Conservation (phyloP, 768 basidiomycete species). For the Leccinum subtestaceum region DNA sequence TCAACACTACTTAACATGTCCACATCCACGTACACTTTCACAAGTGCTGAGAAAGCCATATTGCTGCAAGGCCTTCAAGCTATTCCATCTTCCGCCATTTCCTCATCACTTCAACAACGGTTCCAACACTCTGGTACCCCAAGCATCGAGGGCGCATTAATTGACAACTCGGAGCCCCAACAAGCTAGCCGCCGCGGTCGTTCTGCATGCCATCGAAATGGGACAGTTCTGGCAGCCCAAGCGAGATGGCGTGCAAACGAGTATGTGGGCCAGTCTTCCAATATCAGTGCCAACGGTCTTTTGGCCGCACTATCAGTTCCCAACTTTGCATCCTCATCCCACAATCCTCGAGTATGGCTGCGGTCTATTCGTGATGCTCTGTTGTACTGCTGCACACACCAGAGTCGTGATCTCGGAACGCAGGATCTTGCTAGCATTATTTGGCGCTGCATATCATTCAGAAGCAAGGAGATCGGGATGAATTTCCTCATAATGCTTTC, state of each 20-base stretch:
- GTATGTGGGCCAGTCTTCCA: neutral
- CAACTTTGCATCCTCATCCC: neutral
- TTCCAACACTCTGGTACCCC: neutral
- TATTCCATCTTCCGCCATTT: too few species aligned
- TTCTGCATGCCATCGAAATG: neutral
- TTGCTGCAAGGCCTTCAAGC: too few species aligned
- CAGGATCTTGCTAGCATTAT: neutral
- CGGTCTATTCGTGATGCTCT: neutral
- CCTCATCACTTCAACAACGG: too few species aligned
- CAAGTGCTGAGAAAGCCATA: too few species aligned
- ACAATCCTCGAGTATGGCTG: neutral
- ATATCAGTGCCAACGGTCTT: neutral
- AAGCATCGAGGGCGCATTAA: neutral
- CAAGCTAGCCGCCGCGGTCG: neutral
- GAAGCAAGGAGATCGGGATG: neutral
- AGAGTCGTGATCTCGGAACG: neutral
- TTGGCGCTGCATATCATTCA: neutral
- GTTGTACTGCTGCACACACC: neutral
- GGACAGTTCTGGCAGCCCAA: neutral
- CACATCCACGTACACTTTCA: too few species aligned
- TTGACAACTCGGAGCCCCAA: neutral
- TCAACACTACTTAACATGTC: too few species aligned
- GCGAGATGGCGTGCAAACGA: neutral
- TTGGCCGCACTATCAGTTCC: neutral
- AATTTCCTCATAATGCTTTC: neutral